phyloP scores from a whole-genome alignment of 768 basidiomycete species.

The Leccinellum albellum region DNA sequence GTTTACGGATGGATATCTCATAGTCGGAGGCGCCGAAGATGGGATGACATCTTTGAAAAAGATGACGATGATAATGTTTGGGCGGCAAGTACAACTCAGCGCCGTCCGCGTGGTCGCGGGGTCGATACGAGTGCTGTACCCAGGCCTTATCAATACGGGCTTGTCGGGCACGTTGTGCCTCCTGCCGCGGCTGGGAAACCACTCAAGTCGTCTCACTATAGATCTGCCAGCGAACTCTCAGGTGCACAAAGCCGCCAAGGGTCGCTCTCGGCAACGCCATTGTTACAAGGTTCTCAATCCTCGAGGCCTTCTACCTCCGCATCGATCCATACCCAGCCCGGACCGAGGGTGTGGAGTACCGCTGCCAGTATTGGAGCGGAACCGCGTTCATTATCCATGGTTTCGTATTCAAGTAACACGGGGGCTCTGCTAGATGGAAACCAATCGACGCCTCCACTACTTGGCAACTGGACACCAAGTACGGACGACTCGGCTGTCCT shows the following conservation, averaged over 20 bases:
- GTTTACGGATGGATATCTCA: constrained; percentile 5
- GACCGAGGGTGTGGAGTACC: constrained; percentile 6
- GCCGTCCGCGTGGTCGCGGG: constrained; percentile 23
- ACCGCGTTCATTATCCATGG: constrained; percentile 21
- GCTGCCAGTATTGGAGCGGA: constrained; percentile 4
- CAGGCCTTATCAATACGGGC: constrained; percentile 61
- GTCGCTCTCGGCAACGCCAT: constrained; percentile 24
- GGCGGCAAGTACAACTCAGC: constrained; percentile 16
- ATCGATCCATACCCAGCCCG: constrained; percentile 30
- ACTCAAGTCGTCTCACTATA: constrained; percentile 33
- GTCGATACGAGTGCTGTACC: constrained; percentile 37
- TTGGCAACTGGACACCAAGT: constrained; percentile 15
- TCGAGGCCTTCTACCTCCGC: constrained; percentile 45
- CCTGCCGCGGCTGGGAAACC: constrained; percentile 29
- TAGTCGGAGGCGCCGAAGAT: constrained; percentile 44
- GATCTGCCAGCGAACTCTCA: constrained; percentile 19
- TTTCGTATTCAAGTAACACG: constrained; percentile 14
- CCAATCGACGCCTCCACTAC: not conserved
- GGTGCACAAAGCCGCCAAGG: constrained; percentile 23
- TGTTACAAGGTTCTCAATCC: constrained; percentile 17
- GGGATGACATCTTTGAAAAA: constrained; percentile 52
- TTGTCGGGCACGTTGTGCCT: constrained; percentile 44
- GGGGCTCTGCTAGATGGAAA: constrained; percentile 3
- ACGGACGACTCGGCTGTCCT: constrained; percentile 17
- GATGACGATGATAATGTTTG: constrained; percentile 31